Conservation (phyloP, 2,329 filamentous ascomycete genomes). For the Cercospora sp. region DNA sequence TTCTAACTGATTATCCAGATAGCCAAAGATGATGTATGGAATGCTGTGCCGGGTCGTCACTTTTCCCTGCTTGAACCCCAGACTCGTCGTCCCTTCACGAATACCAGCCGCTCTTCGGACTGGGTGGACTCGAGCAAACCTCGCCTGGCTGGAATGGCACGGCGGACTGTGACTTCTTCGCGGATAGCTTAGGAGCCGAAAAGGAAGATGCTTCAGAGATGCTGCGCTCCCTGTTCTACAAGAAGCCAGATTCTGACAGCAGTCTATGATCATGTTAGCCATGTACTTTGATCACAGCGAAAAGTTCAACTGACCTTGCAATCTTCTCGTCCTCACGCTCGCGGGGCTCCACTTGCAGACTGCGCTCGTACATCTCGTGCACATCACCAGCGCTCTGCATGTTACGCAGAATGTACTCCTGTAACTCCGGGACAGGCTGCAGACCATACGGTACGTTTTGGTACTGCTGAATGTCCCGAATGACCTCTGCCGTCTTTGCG, state of each 20-base stretch:
- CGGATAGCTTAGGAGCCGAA: slow-evolving; percentile 12
- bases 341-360: slow-evolving; percentile 85
- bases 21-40: slow-evolving; percentile 3
- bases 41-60: background rate
- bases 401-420: slow-evolving; percentile 95
- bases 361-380: slow-evolving; percentile 99
- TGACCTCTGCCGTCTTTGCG: slow-evolving; percentile 96
- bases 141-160: slow-evolving; percentile 8
- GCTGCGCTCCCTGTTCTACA: slow-evolving; percentile 39
- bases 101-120: slow-evolving; percentile 19
- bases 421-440: slow-evolving; percentile 83
- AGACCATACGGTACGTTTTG: slow-evolving; percentile 96
- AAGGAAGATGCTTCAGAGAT: slow-evolving; percentile 23
- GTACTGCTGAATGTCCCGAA: slow-evolving; percentile 97
- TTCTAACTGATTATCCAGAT: slow-evolving; percentile 3
- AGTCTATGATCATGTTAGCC: slow-evolving; percentile 42
- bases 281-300: background rate
- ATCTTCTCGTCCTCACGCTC: slow-evolving; percentile 99
- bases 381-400: slow-evolving; percentile 95
- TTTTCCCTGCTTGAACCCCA: background rate
- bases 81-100: background rate
- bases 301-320: slow-evolving; percentile 68
- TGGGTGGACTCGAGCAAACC: slow-evolving; percentile 8
- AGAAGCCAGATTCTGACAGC: slow-evolving; percentile 57
- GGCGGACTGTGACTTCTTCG: slow-evolving; percentile 12